Conservation (phyloP, 2,329 filamentous ascomycete genomes). For the Seiridium cupressi region DNA sequence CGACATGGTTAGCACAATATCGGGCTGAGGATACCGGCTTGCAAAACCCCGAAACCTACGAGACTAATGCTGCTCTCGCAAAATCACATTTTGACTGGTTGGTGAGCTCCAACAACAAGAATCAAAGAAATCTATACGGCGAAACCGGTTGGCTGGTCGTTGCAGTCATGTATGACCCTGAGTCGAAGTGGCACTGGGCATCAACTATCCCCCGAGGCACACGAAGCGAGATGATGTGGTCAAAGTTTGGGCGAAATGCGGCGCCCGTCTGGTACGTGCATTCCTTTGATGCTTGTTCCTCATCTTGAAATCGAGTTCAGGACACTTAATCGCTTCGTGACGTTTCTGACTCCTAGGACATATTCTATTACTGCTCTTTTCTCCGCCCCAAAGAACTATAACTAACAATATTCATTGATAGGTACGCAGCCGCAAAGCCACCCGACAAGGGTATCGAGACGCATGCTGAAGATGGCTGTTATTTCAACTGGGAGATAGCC, state of each 20-base stretch:
- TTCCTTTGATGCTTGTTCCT: too few species aligned
- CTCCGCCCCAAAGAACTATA: too few species aligned
- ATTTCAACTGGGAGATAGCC: conserved; percentile 8
- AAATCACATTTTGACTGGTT: conserved; percentile 7
- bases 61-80: conserved; percentile 5
- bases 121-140: neutral
- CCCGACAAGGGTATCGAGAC: neutral
- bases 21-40: neutral
- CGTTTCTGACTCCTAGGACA: too few species aligned
- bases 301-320: too few species aligned
- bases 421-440: neutral
- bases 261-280: too few species aligned
- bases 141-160: conserved; percentile 8
- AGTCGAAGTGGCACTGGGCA: conserved; percentile 17
- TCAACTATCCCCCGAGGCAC: conserved; percentile 20
- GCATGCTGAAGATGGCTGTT: conserved; percentile 2
- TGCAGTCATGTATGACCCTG: conserved; percentile 13
- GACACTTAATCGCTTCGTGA: too few species aligned
- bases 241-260: neutral
- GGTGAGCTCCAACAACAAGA: neutral
- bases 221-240: conserved; percentile 11
- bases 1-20: conserved; percentile 7
- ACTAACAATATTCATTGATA: too few species aligned
- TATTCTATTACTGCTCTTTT: too few species aligned
- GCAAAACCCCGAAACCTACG: conserved; percentile 2